A percentile compares a stretch with the other conserved stretches of the same genome.
Evolutionary conservation across 257 asterid genomes (phyloP).

Genomic region (Salvia splendens): DNA sequence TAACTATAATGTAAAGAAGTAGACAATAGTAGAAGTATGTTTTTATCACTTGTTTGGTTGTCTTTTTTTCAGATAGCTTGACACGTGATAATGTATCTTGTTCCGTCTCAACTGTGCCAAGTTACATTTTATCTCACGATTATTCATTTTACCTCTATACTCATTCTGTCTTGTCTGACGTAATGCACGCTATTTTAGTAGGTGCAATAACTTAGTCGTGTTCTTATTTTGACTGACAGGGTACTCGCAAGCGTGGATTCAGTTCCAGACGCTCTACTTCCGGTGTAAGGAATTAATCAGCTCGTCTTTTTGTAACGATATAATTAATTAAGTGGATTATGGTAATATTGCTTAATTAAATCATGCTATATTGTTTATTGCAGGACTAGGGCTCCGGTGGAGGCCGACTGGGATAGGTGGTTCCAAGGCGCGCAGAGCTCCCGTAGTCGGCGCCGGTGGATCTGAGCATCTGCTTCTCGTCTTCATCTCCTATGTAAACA

Average conservation of each 20-base stretch:
- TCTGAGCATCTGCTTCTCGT: constrained; percentile 29
- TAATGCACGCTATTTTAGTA: too few species aligned
- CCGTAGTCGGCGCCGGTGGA: constrained; percentile 68
- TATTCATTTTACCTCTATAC: too few species aligned
- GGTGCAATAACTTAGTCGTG: too few species aligned
- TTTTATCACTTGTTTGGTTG: too few species aligned
- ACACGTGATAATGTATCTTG: too few species aligned
- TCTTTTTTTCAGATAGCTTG: too few species aligned
- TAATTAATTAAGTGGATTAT: not conserved
- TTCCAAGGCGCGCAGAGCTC: constrained; percentile 83
- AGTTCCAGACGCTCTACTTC: constrained; percentile 79
- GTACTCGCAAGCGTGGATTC: constrained; percentile 57
- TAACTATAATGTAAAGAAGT: too few species aligned
- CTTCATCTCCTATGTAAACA: too few species aligned
- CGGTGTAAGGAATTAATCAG: constrained; percentile 49
- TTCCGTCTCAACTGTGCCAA: too few species aligned
- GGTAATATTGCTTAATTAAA: not conserved
- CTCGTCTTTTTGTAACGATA: not conserved
- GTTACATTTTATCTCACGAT: too few species aligned
- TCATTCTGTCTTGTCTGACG: too few species aligned
- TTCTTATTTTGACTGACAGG: constrained; percentile 38
- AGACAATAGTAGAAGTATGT: too few species aligned
- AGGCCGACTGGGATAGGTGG: constrained; percentile 84
- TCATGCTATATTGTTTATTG: not conserved
- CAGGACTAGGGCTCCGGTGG: constrained; percentile 75